Percentiles rank a stretch among this genome's conserved stretches.
phyloP scores from a whole-genome alignment of 2,329 filamentous ascomycete species.

The Thielaviopsis euricoi region DNA sequence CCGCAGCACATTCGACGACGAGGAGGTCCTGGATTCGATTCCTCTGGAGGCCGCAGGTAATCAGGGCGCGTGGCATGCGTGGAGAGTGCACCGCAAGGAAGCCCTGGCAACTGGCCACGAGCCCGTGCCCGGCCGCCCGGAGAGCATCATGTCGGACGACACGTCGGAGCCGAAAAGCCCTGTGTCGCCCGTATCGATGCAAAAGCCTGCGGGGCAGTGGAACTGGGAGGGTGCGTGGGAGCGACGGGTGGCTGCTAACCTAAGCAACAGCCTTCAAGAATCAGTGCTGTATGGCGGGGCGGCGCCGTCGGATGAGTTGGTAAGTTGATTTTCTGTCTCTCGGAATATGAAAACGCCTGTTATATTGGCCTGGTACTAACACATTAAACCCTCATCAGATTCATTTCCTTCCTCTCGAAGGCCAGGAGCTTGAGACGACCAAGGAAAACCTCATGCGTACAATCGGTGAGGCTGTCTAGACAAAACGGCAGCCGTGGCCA shows the following conservation, averaged over 20 bases:
- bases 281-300: slow-evolving; percentile 56
- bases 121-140: not conserved
- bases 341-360: too few relatives aligned
- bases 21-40: slow-evolving; percentile 58
- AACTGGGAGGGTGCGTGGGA: slow-evolving; percentile 98
- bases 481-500: slow-evolving; percentile 10
- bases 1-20: slow-evolving; percentile 64
- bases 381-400: slow-evolving; percentile 33
- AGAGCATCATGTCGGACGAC: slow-evolving; percentile 8
- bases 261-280: slow-evolving; percentile 64
- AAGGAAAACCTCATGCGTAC: slow-evolving; percentile 42
- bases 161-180: slow-evolving; percentile 4
- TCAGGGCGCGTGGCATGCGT: slow-evolving; percentile 84
- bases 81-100: slow-evolving; percentile 51
- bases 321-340: too few relatives aligned
- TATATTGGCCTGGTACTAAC: too few relatives aligned
- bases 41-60: slow-evolving; percentile 75
- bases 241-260: slow-evolving; percentile 64
- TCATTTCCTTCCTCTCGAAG: slow-evolving; percentile 48
- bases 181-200: not conserved
- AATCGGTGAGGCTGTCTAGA: slow-evolving; percentile 20
- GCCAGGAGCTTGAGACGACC: slow-evolving; percentile 38
- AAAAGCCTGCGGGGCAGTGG: slow-evolving; percentile 64
- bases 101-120: slow-evolving; percentile 22
- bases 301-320: slow-evolving; percentile 51